These are phyloP conservation scores for Cercospora janseana DNA, from an alignment of 2,329 filamentous ascomycete species.

Conservation along the genomic window DNA sequence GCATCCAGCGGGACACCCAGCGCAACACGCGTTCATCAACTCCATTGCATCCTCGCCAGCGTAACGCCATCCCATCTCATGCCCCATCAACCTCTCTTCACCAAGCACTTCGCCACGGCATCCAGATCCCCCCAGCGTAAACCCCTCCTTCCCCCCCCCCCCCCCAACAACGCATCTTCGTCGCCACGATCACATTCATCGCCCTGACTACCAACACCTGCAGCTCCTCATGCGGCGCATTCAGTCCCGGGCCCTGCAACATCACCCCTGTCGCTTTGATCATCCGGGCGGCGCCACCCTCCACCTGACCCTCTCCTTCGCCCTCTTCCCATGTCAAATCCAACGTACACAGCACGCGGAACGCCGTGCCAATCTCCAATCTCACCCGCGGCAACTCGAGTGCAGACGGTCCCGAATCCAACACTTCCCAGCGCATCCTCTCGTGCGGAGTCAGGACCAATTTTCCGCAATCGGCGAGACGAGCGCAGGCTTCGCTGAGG, in stretches of 20 bases:
- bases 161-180: background rate
- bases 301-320: background rate
- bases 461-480: constrained; percentile 16
- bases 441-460: constrained; percentile 10
- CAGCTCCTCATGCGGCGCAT: background rate
- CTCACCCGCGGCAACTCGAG: constrained; percentile 14
- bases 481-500: constrained; percentile 1
- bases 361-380: constrained; percentile 21
- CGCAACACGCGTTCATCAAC: background rate
- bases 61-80: background rate
- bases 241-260: background rate
- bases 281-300: too few relatives aligned
- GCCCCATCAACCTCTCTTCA: background rate
- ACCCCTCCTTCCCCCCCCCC: constrained; percentile 10
- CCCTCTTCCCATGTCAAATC: background rate
- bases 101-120: background rate
- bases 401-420: background rate
- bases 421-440: constrained; percentile 10
- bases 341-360: constrained; percentile 15
- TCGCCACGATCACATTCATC: background rate
- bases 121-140: constrained; percentile 19
- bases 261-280: background rate
- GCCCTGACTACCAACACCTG: background rate
- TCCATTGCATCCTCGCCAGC: too few relatives aligned
- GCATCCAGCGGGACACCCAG: background rate